Percentiles rank a stretch among this genome's conserved stretches.
These are phyloP conservation scores for Collariella sp. DNA, from an alignment of 495 filamentous ascomycete species.

Conservation along the genomic window DNA sequence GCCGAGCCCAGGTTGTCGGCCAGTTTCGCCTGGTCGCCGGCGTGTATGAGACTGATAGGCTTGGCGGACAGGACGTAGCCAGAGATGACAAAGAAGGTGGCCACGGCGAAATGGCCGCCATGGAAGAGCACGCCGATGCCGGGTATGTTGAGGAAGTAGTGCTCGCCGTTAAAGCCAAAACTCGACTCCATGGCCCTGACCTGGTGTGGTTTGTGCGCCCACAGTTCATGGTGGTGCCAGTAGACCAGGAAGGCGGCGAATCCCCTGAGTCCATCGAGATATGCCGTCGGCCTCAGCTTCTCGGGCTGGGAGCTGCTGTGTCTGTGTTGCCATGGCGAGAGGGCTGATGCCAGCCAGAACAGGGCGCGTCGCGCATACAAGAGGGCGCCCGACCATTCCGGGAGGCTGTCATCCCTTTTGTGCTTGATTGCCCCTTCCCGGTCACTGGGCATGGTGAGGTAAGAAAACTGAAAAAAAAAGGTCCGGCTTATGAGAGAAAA, in stretches of 20 bases:
- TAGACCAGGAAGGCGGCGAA: slow-evolving; percentile 43
- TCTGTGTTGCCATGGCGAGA: slow-evolving; percentile 8
- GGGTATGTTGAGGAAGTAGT: slow-evolving; percentile 36
- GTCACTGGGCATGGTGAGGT: slow-evolving; percentile 3
- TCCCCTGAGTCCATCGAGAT: slow-evolving; percentile 41
- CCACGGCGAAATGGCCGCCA: slow-evolving; percentile 47
- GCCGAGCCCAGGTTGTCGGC: slow-evolving; percentile 26
- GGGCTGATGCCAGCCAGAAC: slow-evolving; percentile 3
- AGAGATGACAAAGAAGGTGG: slow-evolving; percentile 43
- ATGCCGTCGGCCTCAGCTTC: slow-evolving; percentile 32
- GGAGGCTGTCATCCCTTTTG: not conserved
- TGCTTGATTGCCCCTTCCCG: slow-evolving; percentile 4
- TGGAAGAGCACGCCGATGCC: slow-evolving; percentile 32
- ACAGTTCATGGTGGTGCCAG: slow-evolving; percentile 40
- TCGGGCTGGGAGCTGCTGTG: slow-evolving; percentile 4
- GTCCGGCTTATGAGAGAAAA: not conserved
- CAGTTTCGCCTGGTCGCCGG: slow-evolving; percentile 34
- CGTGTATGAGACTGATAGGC: slow-evolving; percentile 42
- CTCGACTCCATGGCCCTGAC: slow-evolving; percentile 25
- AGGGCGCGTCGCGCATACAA: not conserved
- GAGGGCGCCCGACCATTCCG: not conserved
- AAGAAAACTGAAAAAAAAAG: no score
- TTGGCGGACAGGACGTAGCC: slow-evolving; percentile 45
- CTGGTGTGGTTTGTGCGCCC: slow-evolving; percentile 25
- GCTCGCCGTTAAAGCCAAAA: slow-evolving; percentile 26